phyloP scores from a whole-genome alignment of 2,329 filamentous ascomycete genomes.

The Ampelomyces quisqualis region DNA sequence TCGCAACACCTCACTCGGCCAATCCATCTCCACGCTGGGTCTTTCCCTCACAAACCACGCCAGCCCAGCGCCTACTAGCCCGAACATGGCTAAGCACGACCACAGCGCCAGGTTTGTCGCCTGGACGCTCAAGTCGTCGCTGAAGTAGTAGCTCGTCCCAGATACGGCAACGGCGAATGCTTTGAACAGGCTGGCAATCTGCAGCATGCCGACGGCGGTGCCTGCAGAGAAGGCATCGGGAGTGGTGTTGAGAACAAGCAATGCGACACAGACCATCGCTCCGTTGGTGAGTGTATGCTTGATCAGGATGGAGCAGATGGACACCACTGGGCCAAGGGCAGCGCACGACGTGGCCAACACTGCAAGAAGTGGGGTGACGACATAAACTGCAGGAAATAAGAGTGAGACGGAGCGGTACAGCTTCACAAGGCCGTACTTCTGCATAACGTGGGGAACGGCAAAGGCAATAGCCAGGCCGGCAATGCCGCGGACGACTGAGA shows the following conservation, averaged over 20 bases:
- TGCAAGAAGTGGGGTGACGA: constrained; percentile 44
- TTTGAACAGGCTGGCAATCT: constrained; percentile 50
- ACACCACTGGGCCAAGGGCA: constrained; percentile 41
- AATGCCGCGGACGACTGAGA: constrained; percentile 46
- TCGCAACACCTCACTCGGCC: constrained; percentile 45
- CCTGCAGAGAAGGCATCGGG: constrained; percentile 51
- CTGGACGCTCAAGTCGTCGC: constrained; percentile 47
- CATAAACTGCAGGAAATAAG: constrained; percentile 45
- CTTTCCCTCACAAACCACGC: constrained; percentile 50
- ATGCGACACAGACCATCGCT: constrained; percentile 47
- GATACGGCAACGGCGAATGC: constrained; percentile 50
- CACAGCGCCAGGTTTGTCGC: constrained; percentile 50
- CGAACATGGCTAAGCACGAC: constrained; percentile 46
- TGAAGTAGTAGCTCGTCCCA: constrained; percentile 50
- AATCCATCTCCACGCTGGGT: constrained; percentile 49
- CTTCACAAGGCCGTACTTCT: constrained; percentile 45
- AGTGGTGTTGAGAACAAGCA: constrained; percentile 52
- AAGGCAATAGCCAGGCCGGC: constrained; percentile 45
- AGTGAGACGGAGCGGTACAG: constrained; percentile 47
- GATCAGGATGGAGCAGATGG: constrained; percentile 44
- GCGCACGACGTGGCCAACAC: constrained; percentile 41
- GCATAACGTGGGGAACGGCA: constrained; percentile 41
- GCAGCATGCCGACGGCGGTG: constrained; percentile 52
- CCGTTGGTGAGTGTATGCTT: constrained; percentile 48
- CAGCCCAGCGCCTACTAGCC: constrained; percentile 45